Base-by-base conservation (phyloP, 202 grass and related monocot genomes). In the Carex sylvatica region DNA sequence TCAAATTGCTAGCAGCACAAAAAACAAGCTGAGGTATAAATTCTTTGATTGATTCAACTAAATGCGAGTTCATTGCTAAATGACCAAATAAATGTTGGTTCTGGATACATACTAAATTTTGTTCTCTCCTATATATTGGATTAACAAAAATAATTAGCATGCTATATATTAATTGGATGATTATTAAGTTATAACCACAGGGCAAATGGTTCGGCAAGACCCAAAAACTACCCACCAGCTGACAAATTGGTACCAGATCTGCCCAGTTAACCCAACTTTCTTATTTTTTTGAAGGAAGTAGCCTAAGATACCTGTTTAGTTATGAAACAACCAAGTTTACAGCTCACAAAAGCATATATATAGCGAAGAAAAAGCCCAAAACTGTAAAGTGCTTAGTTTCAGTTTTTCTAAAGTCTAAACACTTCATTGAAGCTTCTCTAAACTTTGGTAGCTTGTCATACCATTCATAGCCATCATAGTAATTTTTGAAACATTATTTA, bases 41-140 rank as follows among this genome's bases (percentile, higher is more conserved):
- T 22, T 10, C 2, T 62, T 62, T 62, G 20, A 20, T 62, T 24
- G 20, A 8, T 6, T 62, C 60, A 24, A 9, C 60, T 62, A 24
- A 62, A 71, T 46, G 68, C 19, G 68, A 23, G 38, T 71, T 10
- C 14, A 47, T 2, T 71, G n/a, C 18, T 22, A 71, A 46, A 47
- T 71, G 68, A 47, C n/a, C 68, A 71, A 71, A 71, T 71, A 47
- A 46, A 12, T 47, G 68, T 71, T 71, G 38, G 38, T 23, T 51
- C 10, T 72, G 42, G 40, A 51, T 49, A 14, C n/a, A 49, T 49
- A 11, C 9, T 23, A 72, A 44, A 72, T 72, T 16, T 72, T 72
- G 36, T 7, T 49, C 69, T 51, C 38, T 46, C 46, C 9, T 71
- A 71, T 47, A 13, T 9, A 72, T 49, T 47, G 49, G 49, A 75